Conservation (phyloP, 805 yeast species). For the Monosporozyma unispora region DNA sequence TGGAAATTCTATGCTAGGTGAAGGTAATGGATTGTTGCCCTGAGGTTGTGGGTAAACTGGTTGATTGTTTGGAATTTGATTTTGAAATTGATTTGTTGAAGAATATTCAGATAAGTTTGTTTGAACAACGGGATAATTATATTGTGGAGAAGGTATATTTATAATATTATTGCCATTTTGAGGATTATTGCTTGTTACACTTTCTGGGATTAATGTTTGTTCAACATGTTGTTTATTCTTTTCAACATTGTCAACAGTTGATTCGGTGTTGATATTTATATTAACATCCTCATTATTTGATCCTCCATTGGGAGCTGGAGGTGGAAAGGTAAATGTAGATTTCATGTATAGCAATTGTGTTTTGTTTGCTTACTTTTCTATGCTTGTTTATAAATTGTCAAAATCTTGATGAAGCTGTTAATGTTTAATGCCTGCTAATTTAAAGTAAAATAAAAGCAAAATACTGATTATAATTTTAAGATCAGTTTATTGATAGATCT, state of each 20-base stretch:
- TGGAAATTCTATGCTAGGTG: slow-evolving; percentile 6
- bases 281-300: not conserved
- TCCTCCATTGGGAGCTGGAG: slow-evolving; percentile 8
- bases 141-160: slow-evolving; percentile 2
- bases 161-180: not conserved
- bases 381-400: not conserved
- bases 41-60: not conserved
- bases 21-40: not conserved
- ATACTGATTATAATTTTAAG: too few relatives aligned
- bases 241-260: not conserved
- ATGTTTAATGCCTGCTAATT: not conserved
- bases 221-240: not conserved
- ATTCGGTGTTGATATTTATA: not conserved
- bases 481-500: too few relatives aligned
- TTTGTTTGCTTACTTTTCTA: not conserved
- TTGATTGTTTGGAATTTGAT: not conserved
- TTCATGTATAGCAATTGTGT: slow-evolving; percentile 15
- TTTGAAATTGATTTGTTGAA: not conserved
- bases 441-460: not conserved
- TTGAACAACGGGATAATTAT: not conserved
- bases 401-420: not conserved
- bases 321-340: slow-evolving; percentile 23
- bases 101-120: slow-evolving; percentile 2
- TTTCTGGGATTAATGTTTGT: not conserved
- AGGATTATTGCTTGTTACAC: not conserved